Evolutionary conservation across 495 filamentous ascomycete genomes (phyloP).

Genomic region (Neurospora africana): DNA sequence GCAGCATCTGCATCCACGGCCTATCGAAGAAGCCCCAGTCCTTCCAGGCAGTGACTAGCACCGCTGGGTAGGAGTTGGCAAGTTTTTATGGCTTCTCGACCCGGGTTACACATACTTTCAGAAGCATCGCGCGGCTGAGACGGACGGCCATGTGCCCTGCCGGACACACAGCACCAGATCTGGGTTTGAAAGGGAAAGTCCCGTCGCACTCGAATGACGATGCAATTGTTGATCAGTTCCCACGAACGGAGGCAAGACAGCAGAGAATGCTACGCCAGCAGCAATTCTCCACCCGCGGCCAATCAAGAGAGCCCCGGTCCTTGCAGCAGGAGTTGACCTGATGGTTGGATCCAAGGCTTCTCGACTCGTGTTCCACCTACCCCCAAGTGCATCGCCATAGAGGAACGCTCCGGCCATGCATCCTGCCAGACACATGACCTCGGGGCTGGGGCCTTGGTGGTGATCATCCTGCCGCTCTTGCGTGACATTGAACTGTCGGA

Average conservation of each 20-base stretch:
- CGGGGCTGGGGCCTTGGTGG: neutral
- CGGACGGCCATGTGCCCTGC: neutral
- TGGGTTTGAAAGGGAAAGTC: neutral
- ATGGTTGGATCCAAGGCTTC: neutral
- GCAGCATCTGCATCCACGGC: neutral
- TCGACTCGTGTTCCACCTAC: neutral
- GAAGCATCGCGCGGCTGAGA: neutral
- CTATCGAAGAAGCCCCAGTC: constrained; percentile 5
- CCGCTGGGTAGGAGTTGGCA: constrained; percentile 3
- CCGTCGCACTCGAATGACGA: neutral
- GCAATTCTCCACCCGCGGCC: neutral
- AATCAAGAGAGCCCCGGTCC: neutral
- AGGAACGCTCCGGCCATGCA: neutral
- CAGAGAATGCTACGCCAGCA: neutral
- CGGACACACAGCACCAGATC: neutral
- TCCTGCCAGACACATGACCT: neutral
- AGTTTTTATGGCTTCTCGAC: constrained; percentile 7
- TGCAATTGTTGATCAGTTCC: neutral
- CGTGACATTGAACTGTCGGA: neutral
- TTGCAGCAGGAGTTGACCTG: neutral
- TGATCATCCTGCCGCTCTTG: neutral
- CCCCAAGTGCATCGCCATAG: neutral
- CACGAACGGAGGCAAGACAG: constrained; percentile 2
- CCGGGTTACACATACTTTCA: neutral
- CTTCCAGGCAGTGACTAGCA: neutral